Evolutionary conservation across 2,329 filamentous ascomycete genomes (phyloP), one percentile per base, ranked within the genome.

Genomic region (Fusarium anthophilum): DNA sequence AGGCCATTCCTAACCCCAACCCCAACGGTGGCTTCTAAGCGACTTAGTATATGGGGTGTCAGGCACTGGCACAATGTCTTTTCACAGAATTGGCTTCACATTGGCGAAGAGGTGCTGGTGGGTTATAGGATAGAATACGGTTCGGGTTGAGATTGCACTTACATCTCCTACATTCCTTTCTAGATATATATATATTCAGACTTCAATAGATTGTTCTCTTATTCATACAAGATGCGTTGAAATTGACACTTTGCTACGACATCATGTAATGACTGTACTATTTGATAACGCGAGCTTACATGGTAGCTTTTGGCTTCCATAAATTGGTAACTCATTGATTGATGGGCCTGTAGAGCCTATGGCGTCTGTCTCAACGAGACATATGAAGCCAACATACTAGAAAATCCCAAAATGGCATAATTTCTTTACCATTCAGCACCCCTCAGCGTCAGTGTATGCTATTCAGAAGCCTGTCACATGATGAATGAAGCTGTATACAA

Each of bases 1-100:
- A 64, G 22, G 78, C 83, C 59, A 79, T 83, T n/a, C 69, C 78
- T 54, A 85, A 86, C 79, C 83, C 83, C 66, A 84, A 85, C 77
- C 84, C 84, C 43, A 69, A 79, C 41, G 77, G 81, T 12, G 84
- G 84, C 13, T 83, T 85, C 55, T 77, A 77, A 77, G 48, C 47
- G 24, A 14, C 3, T 8, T 47, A 1, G 10, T 8, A 9, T 12
- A 22, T 13, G 22, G 12, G 13, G 37, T 55, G 24, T 8, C 37
- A 48, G 44, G 57, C 44, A n/a, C 39, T 55, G 22, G 18, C 18
- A 37, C n/a, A 51, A 63, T 7, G 54, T 38, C 39, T 61, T 68
- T 8, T 24, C 28, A 13, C 28, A 26, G 14, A 38, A 47, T n/a
- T 11, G 15, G 5, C 18, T 59, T 37, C 30, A 41, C 15, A 18